phyloP scores from a whole-genome alignment of 306 rosid genomes.

The Oemleria cerasiformis region DNA sequence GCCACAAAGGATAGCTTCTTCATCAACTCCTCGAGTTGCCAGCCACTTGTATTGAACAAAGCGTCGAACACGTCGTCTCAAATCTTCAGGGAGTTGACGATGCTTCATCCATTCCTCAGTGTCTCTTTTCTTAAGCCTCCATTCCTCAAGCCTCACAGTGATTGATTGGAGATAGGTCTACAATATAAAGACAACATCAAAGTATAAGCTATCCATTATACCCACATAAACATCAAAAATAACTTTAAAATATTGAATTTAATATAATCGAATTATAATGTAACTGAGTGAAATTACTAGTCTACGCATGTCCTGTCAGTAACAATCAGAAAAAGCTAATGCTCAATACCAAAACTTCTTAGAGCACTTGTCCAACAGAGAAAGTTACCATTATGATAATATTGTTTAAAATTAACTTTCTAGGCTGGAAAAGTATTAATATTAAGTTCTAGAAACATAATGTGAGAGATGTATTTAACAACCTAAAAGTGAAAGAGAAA shows the following conservation, averaged over 20 bases:
- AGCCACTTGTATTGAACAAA: constrained; percentile 93
- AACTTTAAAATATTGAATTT: neutral
- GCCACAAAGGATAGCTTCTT: constrained; percentile 75
- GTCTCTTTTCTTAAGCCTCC: constrained; percentile 96
- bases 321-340: neutral
- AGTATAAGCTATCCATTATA: neutral
- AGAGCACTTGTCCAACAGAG: neutral
- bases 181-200: constrained; percentile 15
- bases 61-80: constrained; percentile 68
- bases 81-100: constrained; percentile 97
- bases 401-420: neutral
- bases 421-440: constrained; percentile 12
- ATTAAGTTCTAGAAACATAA: neutral
- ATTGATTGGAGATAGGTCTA: constrained; percentile 95
- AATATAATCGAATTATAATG: neutral
- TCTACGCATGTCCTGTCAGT: neutral
- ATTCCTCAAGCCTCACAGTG: constrained; percentile 92
- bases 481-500: neutral
- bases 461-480: neutral
- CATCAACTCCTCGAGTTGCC: constrained; percentile 94
- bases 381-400: neutral
- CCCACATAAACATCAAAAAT: neutral
- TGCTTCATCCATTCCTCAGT: constrained; percentile 99
- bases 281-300: neutral
- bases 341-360: no score